Evolutionary conservation across 1,284 basidiomycete species (phyloP), one percentile per base, ranked within the genome.

Genomic region (Pyrrhoderma noxium): DNA sequence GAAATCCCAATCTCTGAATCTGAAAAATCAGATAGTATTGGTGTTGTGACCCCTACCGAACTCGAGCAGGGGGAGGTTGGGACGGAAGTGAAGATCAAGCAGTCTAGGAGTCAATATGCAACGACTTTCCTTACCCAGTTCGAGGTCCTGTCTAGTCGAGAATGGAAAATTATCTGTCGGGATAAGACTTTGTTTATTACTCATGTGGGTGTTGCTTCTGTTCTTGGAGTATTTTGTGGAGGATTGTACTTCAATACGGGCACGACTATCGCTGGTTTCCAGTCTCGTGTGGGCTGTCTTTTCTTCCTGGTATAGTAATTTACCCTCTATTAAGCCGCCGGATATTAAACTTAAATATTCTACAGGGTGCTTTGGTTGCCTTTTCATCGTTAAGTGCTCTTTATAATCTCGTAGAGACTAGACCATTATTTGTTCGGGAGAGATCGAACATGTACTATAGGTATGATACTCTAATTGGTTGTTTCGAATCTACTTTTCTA

Each of bases 361-460:
- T 42, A 3, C 54, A 89, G 85, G 89, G 90, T 39, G 82, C 89
- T 8, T 74, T 93, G 9, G 80, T 94, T 47, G 86, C 90, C 0
- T 94, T 95, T 67, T 91, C 89, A 0, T 80, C 89, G 1, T 70
- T 95, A 37, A 92, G 89, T 57, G 90, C 92, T 0, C 64, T 96
- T 49, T 89, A 91, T 65, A 93, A 93, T 58, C 74, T 94, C 37
- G 80, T 91, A 2, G 84, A 85, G 61, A 76, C 85, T 50, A 79
- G 91, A 22, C 77, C 86, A 0, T 73, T 96, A 7, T 96, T 94
- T 73, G 70, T 94, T 38, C 78, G 92, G 8, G 93, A 96, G 67
- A 74, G 93, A 38, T 85, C 90, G 3, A 84, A 80, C 44, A 70
- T 70, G 11, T 92, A 89, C 62, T 93, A 92, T 60, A 87, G 80